Conservation (phyloP, 257 asterid genomes). For the Osmanthus fragrans region DNA sequence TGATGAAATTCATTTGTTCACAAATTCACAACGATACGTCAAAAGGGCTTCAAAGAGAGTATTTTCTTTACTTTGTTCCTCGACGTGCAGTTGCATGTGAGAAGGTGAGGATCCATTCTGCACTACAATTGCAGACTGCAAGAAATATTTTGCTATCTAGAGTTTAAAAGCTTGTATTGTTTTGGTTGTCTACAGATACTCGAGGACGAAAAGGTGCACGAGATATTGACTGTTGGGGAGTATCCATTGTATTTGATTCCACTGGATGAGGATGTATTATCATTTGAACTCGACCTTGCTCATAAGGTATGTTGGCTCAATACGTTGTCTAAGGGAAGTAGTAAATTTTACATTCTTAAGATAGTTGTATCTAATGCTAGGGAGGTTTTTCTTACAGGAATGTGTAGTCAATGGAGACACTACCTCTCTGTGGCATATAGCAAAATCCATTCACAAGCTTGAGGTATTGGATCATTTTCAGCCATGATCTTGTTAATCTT, state of each 20-base stretch:
- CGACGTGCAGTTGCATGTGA: conserved; percentile 91
- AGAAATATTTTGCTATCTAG: not conserved
- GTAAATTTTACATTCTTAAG: conserved; percentile 5
- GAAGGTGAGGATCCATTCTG: conserved; percentile 55
- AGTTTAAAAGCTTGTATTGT: not conserved
- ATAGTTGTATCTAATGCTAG: conserved; percentile 31
- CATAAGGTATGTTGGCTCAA: conserved; percentile 57
- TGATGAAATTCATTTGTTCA: conserved; percentile 77
- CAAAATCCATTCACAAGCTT: conserved; percentile 89
- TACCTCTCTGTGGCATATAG: conserved; percentile 89
- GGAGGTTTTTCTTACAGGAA: conserved; percentile 56
- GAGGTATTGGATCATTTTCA: conserved; percentile 55
- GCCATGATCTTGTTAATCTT: not conserved
- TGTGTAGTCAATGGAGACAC: conserved; percentile 83
- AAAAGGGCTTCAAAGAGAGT: conserved; percentile 85
- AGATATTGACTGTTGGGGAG: conserved; percentile 80
- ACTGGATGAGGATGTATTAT: conserved; percentile 83
- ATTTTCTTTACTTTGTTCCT: conserved; percentile 90
- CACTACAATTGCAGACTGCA: not conserved
- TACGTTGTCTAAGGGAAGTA: not conserved
- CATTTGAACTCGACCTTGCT: conserved; percentile 91
- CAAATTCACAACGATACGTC: conserved; percentile 78
- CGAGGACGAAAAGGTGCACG: conserved; percentile 88
- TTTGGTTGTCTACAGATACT: conserved; percentile 56
- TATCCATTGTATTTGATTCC: conserved; percentile 83